A percentile compares a stretch with the other conserved stretches of the same genome.
These are phyloP conservation scores for Tilletia walkeri DNA, from an alignment of 1,284 basidiomycete genomes.

Conservation along the genomic window DNA sequence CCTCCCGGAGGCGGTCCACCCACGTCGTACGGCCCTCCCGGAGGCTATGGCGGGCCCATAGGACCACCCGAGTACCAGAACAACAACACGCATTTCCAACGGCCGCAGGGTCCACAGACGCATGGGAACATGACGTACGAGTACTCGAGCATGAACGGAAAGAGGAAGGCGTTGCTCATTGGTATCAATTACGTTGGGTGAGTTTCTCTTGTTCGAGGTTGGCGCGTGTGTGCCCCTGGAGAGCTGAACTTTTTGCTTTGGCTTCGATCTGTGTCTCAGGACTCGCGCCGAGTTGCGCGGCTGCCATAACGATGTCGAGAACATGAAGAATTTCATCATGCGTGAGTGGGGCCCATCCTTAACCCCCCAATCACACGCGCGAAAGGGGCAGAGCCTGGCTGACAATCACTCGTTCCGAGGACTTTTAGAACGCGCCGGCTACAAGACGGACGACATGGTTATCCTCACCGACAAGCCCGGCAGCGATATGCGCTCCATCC, in stretches of 20 bases:
- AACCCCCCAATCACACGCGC: too few relatives aligned
- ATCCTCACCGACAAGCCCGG: constrained; percentile 48
- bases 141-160: constrained; percentile 52
- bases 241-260: background rate
- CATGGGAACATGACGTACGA: constrained; percentile 45
- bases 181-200: constrained; percentile 54
- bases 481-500: constrained; percentile 46
- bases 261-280: constrained; percentile 9
- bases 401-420: background rate
- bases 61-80: constrained; percentile 47
- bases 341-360: constrained; percentile 17
- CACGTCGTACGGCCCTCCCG: constrained; percentile 2
- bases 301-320: constrained; percentile 55
- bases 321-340: constrained; percentile 51
- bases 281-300: constrained; percentile 47
- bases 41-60: constrained; percentile 22
- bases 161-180: constrained; percentile 54
- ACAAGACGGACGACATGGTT: constrained; percentile 55
- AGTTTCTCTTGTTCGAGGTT: background rate
- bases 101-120: constrained; percentile 44
- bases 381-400: too few relatives aligned
- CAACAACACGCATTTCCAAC: constrained; percentile 35
- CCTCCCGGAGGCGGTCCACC: too few relatives aligned
- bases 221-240: background rate
- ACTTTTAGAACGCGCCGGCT: constrained; percentile 37